phyloP scores from a whole-genome alignment of 2,329 filamentous ascomycete genomes.

The Neoascochyta sp. region DNA sequence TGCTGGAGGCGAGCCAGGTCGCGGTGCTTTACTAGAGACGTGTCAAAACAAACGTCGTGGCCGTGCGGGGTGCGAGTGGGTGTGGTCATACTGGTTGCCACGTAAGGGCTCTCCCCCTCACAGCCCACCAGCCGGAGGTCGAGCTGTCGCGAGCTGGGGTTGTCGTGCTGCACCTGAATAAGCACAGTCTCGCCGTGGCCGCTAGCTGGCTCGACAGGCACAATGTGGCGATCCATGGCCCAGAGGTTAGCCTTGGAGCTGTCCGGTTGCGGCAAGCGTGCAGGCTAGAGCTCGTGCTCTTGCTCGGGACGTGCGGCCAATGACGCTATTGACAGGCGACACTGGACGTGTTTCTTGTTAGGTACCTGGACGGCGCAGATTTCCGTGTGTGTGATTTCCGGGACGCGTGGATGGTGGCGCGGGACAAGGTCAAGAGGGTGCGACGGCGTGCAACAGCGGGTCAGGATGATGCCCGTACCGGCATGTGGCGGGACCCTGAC shows the following conservation, averaged over 20 bases:
- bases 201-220: slow-evolving; percentile 58
- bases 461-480: slow-evolving; percentile 10
- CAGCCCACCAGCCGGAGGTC: slow-evolving; percentile 67
- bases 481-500: slow-evolving; percentile 4
- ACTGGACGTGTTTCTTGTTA: too few species aligned
- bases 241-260: too few species aligned
- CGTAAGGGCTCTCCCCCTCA: slow-evolving; percentile 61
- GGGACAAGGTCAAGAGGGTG: too few species aligned
- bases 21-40: slow-evolving; percentile 30
- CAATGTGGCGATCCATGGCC: slow-evolving; percentile 40
- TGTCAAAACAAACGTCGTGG: slow-evolving; percentile 16
- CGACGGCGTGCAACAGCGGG: slow-evolving; percentile 2
- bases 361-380: too few species aligned
- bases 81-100: slow-evolving; percentile 52
- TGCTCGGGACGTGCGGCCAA: too few species aligned
- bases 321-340: too few species aligned
- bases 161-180: slow-evolving; percentile 54
- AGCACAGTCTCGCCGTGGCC: slow-evolving; percentile 55
- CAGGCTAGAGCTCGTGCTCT: slow-evolving; percentile 2
- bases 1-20: slow-evolving; percentile 30
- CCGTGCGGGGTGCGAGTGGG: too few species aligned
- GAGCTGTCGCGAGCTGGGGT: slow-evolving; percentile 50
- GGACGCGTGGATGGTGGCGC: too few species aligned
- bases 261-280: slow-evolving; percentile 6
- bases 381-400: too few species aligned